Conservation (phyloP, 2,329 filamentous ascomycete species). For the Ceratocystis alfenasii region DNA sequence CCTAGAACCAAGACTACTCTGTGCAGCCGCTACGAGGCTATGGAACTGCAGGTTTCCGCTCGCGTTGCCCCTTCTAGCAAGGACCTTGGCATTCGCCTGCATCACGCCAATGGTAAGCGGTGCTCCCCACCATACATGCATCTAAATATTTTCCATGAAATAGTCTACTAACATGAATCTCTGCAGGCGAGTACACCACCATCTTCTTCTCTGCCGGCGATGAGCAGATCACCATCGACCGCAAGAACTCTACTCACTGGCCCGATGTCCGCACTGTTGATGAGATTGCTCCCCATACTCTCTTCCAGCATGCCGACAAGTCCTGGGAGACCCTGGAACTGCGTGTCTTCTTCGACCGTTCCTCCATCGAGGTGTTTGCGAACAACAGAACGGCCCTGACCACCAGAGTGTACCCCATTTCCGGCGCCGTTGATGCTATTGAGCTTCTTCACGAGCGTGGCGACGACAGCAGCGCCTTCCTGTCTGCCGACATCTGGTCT, state of each 20-base stretch:
- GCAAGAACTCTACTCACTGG: slow-evolving; percentile 22
- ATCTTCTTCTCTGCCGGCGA: slow-evolving; percentile 23
- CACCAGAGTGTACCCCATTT: slow-evolving; percentile 24
- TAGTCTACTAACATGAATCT: slow-evolving; percentile 3
- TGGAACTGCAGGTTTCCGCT: slow-evolving; percentile 16
- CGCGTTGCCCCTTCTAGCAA: slow-evolving; percentile 12
- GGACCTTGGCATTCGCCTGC: slow-evolving; percentile 17
- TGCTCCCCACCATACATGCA: background rate
- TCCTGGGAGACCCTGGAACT: slow-evolving; percentile 24
- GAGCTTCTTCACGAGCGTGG: slow-evolving; percentile 23
- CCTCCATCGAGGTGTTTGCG: slow-evolving; percentile 24
- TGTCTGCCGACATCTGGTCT: slow-evolving; percentile 19
- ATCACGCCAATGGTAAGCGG: slow-evolving; percentile 19
- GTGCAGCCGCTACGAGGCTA: slow-evolving; percentile 14
- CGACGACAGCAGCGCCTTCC: slow-evolving; percentile 14
- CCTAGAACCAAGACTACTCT: slow-evolving; percentile 18
- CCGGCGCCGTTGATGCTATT: slow-evolving; percentile 21
- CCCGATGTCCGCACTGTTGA: slow-evolving; percentile 16
- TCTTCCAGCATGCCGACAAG: slow-evolving; percentile 16
- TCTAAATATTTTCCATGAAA: background rate
- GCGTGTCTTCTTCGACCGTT: slow-evolving; percentile 24
- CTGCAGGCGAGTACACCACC: slow-evolving; percentile 21
- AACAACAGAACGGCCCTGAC: slow-evolving; percentile 25
- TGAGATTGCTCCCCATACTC: slow-evolving; percentile 21
- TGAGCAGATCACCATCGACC: slow-evolving; percentile 23